phyloP scores from a whole-genome alignment of 2,329 filamentous ascomycete species.

The Akanthomyces muscarius region DNA sequence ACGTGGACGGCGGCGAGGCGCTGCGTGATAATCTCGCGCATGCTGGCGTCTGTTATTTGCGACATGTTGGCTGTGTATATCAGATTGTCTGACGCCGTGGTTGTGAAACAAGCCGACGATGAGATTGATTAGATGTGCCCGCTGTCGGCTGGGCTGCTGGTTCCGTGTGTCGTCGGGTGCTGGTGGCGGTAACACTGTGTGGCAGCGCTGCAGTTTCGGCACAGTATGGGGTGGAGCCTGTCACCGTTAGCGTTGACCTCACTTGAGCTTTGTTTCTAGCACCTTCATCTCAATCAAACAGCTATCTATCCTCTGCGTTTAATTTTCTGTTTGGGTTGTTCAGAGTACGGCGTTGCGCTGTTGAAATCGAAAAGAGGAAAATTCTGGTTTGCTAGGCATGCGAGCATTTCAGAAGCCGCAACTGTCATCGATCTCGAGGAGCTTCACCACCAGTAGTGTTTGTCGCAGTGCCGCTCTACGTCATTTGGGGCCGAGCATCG shows the following conservation, averaged over 20 bases:
- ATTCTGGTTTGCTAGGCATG: neutral
- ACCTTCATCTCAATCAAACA: neutral
- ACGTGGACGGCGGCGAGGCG: slow-evolving; percentile 73
- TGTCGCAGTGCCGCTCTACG: neutral
- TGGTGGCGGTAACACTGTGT: slow-evolving; percentile 1
- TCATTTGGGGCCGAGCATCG: neutral
- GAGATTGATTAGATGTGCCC: slow-evolving; percentile 36
- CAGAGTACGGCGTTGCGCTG: neutral
- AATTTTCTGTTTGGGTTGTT: neutral
- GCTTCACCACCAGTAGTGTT: neutral
- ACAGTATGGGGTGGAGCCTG: slow-evolving; percentile 28
- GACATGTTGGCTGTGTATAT: slow-evolving; percentile 37
- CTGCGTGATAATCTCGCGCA: slow-evolving; percentile 65
- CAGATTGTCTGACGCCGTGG: neutral
- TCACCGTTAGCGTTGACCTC: neutral
- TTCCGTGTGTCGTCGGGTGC: slow-evolving; percentile 20
- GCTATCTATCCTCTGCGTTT: neutral
- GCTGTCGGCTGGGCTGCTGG: neutral
- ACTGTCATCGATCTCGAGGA: neutral
- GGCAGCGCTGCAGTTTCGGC: slow-evolving; percentile 20
- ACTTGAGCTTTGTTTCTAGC: slow-evolving; percentile 1
- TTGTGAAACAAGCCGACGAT: slow-evolving; percentile 21
- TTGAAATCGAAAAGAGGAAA: neutral
- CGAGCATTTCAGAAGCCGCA: neutral
- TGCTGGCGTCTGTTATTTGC: slow-evolving; percentile 66